phyloP scores from a whole-genome alignment of 1,139 yeast species.

The Suhomyces chickasaworum region DNA sequence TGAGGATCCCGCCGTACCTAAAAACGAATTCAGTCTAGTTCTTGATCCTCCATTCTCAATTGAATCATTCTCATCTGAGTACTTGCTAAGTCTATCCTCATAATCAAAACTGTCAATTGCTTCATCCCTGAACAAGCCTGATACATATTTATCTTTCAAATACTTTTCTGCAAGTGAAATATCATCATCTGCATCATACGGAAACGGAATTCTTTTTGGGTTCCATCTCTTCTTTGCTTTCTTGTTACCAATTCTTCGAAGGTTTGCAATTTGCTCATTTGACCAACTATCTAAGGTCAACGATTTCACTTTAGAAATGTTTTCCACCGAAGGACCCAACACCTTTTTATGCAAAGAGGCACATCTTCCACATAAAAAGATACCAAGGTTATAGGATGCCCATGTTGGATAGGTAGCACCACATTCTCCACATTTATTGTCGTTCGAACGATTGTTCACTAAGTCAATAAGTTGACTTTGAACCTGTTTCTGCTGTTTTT shows the following conservation, averaged over 20 bases:
- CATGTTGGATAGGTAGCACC: constrained; percentile 61
- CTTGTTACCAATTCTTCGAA: constrained; percentile 67
- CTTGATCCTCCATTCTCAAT: constrained; percentile 8
- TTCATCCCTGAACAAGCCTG: constrained; percentile 48
- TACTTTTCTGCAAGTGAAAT: constrained; percentile 42
- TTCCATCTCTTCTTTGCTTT: constrained; percentile 67
- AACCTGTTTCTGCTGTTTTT: constrained; percentile 37
- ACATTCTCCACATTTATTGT: constrained; percentile 77
- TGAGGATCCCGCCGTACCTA: constrained; percentile 3
- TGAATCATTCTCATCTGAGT: constrained; percentile 19
- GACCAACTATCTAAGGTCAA: constrained; percentile 82
- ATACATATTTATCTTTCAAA: constrained; percentile 55
- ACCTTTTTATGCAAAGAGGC: constrained; percentile 73
- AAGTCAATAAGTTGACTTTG: constrained; percentile 49
- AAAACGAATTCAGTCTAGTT: constrained; percentile 14
- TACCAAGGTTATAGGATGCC: constrained; percentile 55
- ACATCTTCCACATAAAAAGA: constrained; percentile 76
- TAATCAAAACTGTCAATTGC: constrained; percentile 26
- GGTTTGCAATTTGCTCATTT: constrained; percentile 56
- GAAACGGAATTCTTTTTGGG: constrained; percentile 62
- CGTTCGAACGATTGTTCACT: constrained; percentile 41
- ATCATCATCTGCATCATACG: constrained; percentile 69
- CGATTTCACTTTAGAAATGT: constrained; percentile 72
- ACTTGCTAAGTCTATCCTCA: constrained; percentile 24
- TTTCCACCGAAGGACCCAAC: constrained; percentile 53